phyloP scores from a whole-genome alignment of 352 stramenopile species.

The Phytophthora hybrid region DNA sequence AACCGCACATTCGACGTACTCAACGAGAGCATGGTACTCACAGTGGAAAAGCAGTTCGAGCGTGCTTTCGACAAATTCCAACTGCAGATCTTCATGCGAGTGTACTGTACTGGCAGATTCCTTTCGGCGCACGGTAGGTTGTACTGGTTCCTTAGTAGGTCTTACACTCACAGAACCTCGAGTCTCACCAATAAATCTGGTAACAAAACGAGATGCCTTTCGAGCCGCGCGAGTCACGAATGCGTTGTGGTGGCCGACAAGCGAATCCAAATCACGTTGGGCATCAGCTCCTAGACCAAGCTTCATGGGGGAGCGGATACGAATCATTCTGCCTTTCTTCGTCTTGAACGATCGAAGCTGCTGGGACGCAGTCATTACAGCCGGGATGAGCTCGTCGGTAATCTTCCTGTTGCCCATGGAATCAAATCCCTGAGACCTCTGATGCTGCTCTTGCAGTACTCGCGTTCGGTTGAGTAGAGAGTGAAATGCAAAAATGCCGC shows the following conservation, averaged over 20 bases:
- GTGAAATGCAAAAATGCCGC: constrained; percentile 9
- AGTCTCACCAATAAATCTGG: background rate
- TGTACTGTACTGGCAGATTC: background rate
- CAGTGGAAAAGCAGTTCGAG: constrained; percentile 31
- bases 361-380: background rate
- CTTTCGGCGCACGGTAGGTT: background rate
- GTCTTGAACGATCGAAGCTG: constrained; percentile 9
- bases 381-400: constrained; percentile 1
- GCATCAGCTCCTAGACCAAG: background rate
- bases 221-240: background rate
- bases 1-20: constrained; percentile 38
- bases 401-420: background rate
- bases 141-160: background rate
- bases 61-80: background rate
- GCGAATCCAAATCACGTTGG: constrained; percentile 15
- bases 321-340: constrained; percentile 6
- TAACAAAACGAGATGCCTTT: background rate
- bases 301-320: constrained; percentile 13
- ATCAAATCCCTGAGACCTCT: background rate
- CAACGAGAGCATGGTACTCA: constrained; percentile 31
- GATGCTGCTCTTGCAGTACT: constrained; percentile 1
- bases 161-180: background rate
- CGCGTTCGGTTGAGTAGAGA: background rate
- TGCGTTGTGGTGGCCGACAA: constrained; percentile 3
- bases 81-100: background rate